A percentile compares a stretch with the other conserved stretches of the same genome.
phyloP scores from a whole-genome alignment of 164 flowering plant species.

The Vitis rotundifolia region DNA sequence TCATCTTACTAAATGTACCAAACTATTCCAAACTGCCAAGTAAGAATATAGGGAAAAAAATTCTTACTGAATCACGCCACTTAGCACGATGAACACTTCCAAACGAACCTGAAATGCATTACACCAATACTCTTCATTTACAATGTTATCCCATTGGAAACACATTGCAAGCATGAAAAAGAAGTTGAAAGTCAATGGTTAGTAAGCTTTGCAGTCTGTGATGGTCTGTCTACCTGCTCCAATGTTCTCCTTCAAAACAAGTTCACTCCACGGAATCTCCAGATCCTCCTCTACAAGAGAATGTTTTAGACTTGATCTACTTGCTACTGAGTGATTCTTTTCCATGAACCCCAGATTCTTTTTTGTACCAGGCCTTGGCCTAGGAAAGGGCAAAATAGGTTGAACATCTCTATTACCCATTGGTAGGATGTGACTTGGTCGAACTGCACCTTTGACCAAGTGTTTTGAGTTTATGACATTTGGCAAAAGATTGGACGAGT shows the following conservation, averaged over 20 bases:
- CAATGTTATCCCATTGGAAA: no score
- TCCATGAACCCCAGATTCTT: background rate
- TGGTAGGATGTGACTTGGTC: no score
- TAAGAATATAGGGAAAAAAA: background rate
- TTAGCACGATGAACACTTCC: conserved; percentile 7
- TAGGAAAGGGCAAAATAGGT: background rate
- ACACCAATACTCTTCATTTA: background rate
- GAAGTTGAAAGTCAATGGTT: background rate
- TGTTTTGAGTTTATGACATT: no score
- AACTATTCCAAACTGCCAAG: no score
- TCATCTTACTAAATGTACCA: no score
- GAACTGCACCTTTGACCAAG: no score
- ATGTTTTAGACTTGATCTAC: background rate
- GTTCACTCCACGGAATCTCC: conserved; percentile 21
- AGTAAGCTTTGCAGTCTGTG: no score
- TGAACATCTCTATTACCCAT: no score
- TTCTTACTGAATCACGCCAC: conserved; percentile 4
- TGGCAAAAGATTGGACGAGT: no score
- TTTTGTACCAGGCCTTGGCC: background rate
- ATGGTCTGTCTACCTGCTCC: conserved; percentile 17
- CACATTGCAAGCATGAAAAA: background rate
- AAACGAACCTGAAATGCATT: conserved; percentile 6
- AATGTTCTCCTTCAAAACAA: conserved; percentile 18
- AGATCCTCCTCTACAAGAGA: conserved; percentile 15
- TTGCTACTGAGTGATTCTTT: background rate